These are phyloP conservation scores for Schrenkiella parvula DNA, from an alignment of 345 rosid genomes.

Conservation along the genomic window DNA sequence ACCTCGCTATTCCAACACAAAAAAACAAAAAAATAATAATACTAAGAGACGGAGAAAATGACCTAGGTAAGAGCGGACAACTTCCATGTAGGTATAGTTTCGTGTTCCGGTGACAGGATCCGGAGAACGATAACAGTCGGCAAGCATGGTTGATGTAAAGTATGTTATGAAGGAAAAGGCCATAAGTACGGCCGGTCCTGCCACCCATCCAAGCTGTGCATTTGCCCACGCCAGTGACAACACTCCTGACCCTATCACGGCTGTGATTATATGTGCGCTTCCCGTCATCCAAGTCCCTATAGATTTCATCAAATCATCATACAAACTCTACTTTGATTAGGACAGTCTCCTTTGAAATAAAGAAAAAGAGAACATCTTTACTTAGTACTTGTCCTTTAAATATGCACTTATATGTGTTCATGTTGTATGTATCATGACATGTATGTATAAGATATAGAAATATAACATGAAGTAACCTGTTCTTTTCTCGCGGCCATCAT, in stretches of 20 bases:
- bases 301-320: background rate
- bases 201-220: constrained; percentile 85
- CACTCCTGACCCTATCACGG: constrained; percentile 92
- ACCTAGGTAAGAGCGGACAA: constrained; percentile 71
- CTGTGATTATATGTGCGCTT: constrained; percentile 86
- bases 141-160: constrained; percentile 73
- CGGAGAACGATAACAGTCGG: constrained; percentile 72
- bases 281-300: constrained; percentile 82
- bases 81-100: constrained; percentile 91
- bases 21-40: background rate
- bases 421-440: background rate
- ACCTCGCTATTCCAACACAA: background rate
- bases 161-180: constrained; percentile 72
- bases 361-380: background rate
- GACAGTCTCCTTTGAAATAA: background rate
- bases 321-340: background rate
- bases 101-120: constrained; percentile 67
- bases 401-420: background rate
- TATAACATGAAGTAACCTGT: constrained; percentile 40
- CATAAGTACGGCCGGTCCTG: constrained; percentile 67
- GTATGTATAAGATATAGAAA: background rate
- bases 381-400: background rate
- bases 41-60: background rate
- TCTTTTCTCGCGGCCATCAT: constrained; percentile 68
- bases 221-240: constrained; percentile 81